phyloP scores from a whole-genome alignment of 257 asterid genomes.

The Anisodus acutangulus region DNA sequence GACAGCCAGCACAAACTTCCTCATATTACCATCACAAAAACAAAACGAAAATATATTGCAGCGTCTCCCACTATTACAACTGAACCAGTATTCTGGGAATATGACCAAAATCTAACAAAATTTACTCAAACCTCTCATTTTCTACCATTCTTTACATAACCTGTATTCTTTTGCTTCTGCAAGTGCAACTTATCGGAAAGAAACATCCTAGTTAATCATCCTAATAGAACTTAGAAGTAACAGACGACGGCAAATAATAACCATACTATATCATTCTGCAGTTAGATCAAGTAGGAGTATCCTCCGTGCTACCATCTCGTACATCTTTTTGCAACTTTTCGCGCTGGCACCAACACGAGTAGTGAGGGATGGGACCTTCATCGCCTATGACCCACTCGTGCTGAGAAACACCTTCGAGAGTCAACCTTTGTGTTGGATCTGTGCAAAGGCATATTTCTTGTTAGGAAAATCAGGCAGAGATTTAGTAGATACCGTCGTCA shows the following conservation, averaged over 20 bases:
- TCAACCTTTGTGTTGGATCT: conserved; percentile 85
- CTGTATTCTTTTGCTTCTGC: not conserved
- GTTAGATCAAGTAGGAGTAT: conserved; percentile 37
- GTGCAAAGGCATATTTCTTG: conserved; percentile 28
- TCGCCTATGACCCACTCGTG: conserved; percentile 84
- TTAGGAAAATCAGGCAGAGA: conserved; percentile 13
- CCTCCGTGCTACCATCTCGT: conserved; percentile 37
- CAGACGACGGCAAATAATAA: not conserved
- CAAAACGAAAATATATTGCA: not conserved
- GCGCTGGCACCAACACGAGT: conserved; percentile 81
- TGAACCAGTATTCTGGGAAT: not conserved
- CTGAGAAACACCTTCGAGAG: conserved; percentile 60
- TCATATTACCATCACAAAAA: too few species aligned
- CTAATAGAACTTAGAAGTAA: not conserved
- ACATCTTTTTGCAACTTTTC: conserved; percentile 34
- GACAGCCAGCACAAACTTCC: too few species aligned
- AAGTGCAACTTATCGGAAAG: not conserved
- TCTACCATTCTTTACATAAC: not conserved
- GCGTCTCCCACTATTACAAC: not conserved
- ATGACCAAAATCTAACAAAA: not conserved
- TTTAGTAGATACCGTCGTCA: not conserved
- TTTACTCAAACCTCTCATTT: conserved; percentile 2
- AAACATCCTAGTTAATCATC: conserved; percentile 3
- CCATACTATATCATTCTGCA: conserved; percentile 2
- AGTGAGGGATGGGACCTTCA: conserved; percentile 68